Evolutionary conservation across 352 stramenopile genomes (phyloP).

Genomic region (Phytophthora syringae): DNA sequence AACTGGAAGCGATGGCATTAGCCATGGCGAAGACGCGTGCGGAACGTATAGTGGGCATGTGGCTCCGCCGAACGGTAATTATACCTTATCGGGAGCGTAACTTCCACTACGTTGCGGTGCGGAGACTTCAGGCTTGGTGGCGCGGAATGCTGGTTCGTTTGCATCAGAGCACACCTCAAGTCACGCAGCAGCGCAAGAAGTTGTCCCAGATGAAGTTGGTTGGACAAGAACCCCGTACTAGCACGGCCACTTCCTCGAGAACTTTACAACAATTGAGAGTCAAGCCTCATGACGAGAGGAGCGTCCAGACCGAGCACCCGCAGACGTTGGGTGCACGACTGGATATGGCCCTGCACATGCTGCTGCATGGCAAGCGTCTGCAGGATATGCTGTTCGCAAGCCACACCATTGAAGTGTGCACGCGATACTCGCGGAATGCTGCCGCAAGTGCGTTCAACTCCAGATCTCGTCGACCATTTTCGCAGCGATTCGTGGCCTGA

Average conservation of each 20-base stretch:
- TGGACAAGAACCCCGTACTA: not conserved
- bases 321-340: constrained; percentile 66
- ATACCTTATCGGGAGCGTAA: constrained; percentile 36
- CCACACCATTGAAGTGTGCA: constrained; percentile 93
- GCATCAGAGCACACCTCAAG: constrained; percentile 40
- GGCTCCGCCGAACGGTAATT: constrained; percentile 37
- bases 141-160: constrained; percentile 68
- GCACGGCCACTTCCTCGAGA: not conserved
- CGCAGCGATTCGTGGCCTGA: constrained; percentile 92
- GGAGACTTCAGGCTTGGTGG: constrained; percentile 74
- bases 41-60: constrained; percentile 28
- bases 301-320: constrained; percentile 34
- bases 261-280: constrained; percentile 26
- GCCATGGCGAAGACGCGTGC: constrained; percentile 31
- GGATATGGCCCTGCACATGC: constrained; percentile 77
- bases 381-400: constrained; percentile 93
- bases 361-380: constrained; percentile 85
- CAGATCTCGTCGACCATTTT: constrained; percentile 92
- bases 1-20: constrained; percentile 35
- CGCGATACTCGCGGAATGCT: constrained; percentile 92
- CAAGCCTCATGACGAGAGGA: constrained; percentile 24
- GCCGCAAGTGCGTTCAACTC: constrained; percentile 86
- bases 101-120: constrained; percentile 27
- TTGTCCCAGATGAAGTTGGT: constrained; percentile 63
- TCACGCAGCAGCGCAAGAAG: constrained; percentile 65